Percentiles rank a stretch among this genome's conserved stretches.
Evolutionary conservation across 441 rosid genomes (phyloP).

Genomic region (Pelargonium fulgidum): DNA sequence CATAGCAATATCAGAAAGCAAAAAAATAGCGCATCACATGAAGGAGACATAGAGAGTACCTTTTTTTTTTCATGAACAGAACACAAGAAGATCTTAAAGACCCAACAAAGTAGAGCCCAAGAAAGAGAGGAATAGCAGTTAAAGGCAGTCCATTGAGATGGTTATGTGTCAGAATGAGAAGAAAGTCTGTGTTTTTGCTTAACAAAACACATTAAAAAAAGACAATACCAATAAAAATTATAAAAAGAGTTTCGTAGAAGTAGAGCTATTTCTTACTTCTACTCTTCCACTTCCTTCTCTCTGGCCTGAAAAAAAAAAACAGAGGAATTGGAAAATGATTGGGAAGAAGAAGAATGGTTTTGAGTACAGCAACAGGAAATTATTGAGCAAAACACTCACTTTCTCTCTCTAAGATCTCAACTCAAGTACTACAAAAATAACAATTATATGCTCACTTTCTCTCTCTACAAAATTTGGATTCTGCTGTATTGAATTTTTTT

Average conservation of each 20-base stretch:
- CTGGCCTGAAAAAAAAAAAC: slow-evolving; percentile 31
- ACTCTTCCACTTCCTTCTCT: slow-evolving; percentile 65
- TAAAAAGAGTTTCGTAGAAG: slow-evolving; percentile 33
- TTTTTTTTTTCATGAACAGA: background rate
- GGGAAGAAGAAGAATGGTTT: background rate
- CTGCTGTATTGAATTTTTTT: slow-evolving; percentile 5
- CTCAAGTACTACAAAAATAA: background rate
- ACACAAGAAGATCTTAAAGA: background rate
- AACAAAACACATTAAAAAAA: background rate
- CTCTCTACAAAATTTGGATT: slow-evolving; percentile 6
- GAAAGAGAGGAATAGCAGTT: slow-evolving; percentile 6
- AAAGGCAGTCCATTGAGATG: slow-evolving; percentile 9
- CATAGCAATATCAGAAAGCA: background rate
- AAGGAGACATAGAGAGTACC: background rate
- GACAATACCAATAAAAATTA: background rate
- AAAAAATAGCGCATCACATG: background rate
- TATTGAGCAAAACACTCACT: background rate
- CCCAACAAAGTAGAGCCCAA: slow-evolving; percentile 9
- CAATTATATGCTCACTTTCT: slow-evolving; percentile 3
- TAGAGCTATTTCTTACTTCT: slow-evolving; percentile 49
- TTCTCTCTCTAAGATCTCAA: background rate
- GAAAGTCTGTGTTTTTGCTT: slow-evolving; percentile 8
- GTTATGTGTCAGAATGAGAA: slow-evolving; percentile 7
- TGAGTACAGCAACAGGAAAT: background rate
- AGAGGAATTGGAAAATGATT: background rate